Evolutionary conservation across 2,329 filamentous ascomycete species (phyloP).

Genomic region (Clonostachys chloroleuca): DNA sequence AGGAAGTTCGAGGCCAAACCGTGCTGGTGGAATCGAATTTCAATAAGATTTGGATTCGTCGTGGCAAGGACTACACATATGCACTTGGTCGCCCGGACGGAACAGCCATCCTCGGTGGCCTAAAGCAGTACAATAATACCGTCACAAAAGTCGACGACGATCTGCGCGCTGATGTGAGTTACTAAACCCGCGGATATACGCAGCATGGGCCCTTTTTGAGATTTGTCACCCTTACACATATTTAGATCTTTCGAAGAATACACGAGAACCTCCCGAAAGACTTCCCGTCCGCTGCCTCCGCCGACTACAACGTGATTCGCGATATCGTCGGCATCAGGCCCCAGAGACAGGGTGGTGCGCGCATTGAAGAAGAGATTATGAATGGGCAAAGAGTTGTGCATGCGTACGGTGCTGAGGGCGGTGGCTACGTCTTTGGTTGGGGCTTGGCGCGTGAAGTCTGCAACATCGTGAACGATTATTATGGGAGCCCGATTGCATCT

Average conservation of each 20-base stretch:
- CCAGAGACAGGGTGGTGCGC: not conserved
- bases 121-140: slow-evolving; percentile 5
- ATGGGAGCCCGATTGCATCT: too few relatives aligned
- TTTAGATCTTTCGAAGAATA: slow-evolving; percentile 4
- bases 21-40: slow-evolving; percentile 5
- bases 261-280: slow-evolving; percentile 4
- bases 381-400: slow-evolving; percentile 1
- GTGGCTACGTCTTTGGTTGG: slow-evolving; percentile 1
- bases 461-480: too few relatives aligned
- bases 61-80: slow-evolving; percentile 8
- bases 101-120: slow-evolving; percentile 8
- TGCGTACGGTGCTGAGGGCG: not conserved
- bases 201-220: not conserved
- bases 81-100: slow-evolving; percentile 8
- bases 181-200: not conserved
- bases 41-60: slow-evolving; percentile 4
- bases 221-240: too few relatives aligned
- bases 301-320: not conserved
- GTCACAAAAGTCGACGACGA: slow-evolving; percentile 3
- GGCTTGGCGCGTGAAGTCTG: not conserved
- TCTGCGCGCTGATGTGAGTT: not conserved
- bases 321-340: slow-evolving; percentile 1
- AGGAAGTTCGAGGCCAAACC: slow-evolving; percentile 7
- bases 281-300: not conserved
- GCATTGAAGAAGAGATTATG: not conserved